Conservation (phyloP, 2,329 filamentous ascomycete genomes). For the Rosellinia necatrix region DNA sequence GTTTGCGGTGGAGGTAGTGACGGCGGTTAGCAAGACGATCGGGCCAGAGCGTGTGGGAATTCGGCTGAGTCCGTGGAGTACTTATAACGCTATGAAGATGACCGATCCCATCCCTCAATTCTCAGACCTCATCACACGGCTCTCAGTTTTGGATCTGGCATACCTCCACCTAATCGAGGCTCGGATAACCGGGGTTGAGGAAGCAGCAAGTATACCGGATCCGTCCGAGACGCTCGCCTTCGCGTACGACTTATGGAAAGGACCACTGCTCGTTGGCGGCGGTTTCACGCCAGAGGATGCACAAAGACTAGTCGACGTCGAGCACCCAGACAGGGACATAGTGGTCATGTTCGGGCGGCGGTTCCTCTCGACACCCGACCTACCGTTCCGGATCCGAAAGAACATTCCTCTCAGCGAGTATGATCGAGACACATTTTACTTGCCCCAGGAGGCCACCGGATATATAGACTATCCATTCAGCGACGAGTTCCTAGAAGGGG, state of each 20-base stretch:
- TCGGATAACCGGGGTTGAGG: conserved; percentile 51
- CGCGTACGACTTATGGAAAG: conserved; percentile 40
- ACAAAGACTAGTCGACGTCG: conserved; percentile 32
- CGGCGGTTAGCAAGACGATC: conserved; percentile 48
- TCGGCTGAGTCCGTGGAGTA: conserved; percentile 62
- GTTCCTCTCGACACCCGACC: conserved; percentile 55
- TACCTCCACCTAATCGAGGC: conserved; percentile 67
- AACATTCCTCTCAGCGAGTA: conserved; percentile 50
- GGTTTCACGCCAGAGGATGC: conserved; percentile 37
- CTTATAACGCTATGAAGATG: conserved; percentile 67
- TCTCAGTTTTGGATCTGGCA: conserved; percentile 56
- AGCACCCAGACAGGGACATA: conserved; percentile 35
- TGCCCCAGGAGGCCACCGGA: conserved; percentile 36
- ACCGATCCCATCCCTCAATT: conserved; percentile 65
- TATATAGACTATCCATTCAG: conserved; percentile 47
- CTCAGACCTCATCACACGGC: conserved; percentile 54
- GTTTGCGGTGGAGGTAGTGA: conserved; percentile 47
- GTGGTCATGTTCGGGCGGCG: conserved; percentile 51
- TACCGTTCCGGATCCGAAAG: conserved; percentile 49
- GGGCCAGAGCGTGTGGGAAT: conserved; percentile 54
- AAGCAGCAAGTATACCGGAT: conserved; percentile 40
- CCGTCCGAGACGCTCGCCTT: conserved; percentile 4
- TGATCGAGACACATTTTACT: conserved; percentile 52
- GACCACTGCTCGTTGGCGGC: conserved; percentile 39
- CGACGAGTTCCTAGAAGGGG: conserved; percentile 20